These are phyloP conservation scores for Apiotrichum montevideense DNA, from an alignment of 1,284 basidiomycete species.

Conservation along the genomic window DNA sequence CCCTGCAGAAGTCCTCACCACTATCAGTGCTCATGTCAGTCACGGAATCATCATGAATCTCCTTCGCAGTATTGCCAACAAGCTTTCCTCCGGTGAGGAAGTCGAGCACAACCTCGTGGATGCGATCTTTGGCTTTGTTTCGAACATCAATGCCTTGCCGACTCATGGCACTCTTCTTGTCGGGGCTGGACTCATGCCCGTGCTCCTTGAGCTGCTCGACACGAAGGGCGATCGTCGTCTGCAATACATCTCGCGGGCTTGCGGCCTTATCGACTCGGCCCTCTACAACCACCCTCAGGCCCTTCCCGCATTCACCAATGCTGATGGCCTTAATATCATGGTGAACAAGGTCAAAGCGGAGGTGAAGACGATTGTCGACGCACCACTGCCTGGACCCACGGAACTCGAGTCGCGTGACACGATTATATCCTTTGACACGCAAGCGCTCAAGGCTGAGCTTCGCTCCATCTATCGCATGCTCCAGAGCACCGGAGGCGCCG, in stretches of 20 bases:
- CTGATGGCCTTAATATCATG: slow-evolving; percentile 75
- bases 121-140: slow-evolving; percentile 77
- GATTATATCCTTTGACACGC: slow-evolving; percentile 23
- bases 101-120: slow-evolving; percentile 79
- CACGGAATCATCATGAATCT: slow-evolving; percentile 90
- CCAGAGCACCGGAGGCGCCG: slow-evolving; percentile 86
- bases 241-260: slow-evolving; percentile 52
- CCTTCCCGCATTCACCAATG: slow-evolving; percentile 78
- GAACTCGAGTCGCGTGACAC: slow-evolving; percentile 16
- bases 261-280: slow-evolving; percentile 88
- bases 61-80: slow-evolving; percentile 68
- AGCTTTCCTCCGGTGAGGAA: slow-evolving; percentile 56
- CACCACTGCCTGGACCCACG: slow-evolving; percentile 4
- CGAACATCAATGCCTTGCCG: slow-evolving; percentile 75
- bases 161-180: slow-evolving; percentile 88
- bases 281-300: slow-evolving; percentile 70
- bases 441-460: slow-evolving; percentile 73
- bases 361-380: slow-evolving; percentile 3
- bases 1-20: slow-evolving; percentile 74
- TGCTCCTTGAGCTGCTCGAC: slow-evolving; percentile 81
- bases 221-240: slow-evolving; percentile 46
- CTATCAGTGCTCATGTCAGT: slow-evolving; percentile 91
- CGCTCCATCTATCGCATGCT: slow-evolving; percentile 95
- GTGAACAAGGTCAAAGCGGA: slow-evolving; percentile 73
- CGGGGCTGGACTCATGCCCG: slow-evolving; percentile 88